Evolutionary conservation across 805 yeast species (phyloP).

Genomic region (Metschnikowia reukaufii): DNA sequence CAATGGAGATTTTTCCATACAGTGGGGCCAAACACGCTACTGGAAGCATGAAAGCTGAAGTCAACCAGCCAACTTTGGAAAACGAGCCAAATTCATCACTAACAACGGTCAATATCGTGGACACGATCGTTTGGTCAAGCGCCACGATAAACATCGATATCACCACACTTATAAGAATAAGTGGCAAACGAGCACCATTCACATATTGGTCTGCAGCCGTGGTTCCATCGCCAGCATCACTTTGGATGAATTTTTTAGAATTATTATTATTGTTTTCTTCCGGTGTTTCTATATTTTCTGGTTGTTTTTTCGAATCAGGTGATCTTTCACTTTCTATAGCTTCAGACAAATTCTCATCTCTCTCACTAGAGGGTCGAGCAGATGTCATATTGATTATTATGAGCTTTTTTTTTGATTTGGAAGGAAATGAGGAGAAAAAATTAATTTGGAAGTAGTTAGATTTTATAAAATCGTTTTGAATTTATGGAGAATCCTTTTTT

Average conservation of each 20-base stretch:
- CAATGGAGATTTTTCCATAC: slow-evolving; percentile 61
- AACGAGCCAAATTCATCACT: slow-evolving; percentile 51
- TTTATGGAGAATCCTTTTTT: too few species aligned
- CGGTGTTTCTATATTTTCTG: background rate
- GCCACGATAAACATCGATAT: slow-evolving; percentile 43
- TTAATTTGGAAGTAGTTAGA: too few species aligned
- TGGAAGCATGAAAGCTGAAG: slow-evolving; percentile 55
- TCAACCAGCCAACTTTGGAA: slow-evolving; percentile 57
- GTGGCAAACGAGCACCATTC: slow-evolving; percentile 26
- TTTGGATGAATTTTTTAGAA: slow-evolving; percentile 21
- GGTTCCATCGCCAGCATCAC: slow-evolving; percentile 46
- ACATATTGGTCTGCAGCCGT: slow-evolving; percentile 36
- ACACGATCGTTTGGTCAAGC: slow-evolving; percentile 57
- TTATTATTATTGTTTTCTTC: too few species aligned
- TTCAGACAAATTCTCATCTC: background rate
- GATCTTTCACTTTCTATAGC: background rate
- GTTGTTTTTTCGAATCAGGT: background rate
- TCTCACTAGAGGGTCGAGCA: background rate
- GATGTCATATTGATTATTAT: background rate
- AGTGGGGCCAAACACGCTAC: slow-evolving; percentile 52
- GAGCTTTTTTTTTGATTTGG: too few species aligned
- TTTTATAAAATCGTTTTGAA: too few species aligned
- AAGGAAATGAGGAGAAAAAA: too few species aligned
- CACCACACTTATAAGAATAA: slow-evolving; percentile 31
- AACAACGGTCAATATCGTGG: slow-evolving; percentile 50